Conservation (phyloP, 306 rosid genomes). For the Citrullus mucosospermus region DNA sequence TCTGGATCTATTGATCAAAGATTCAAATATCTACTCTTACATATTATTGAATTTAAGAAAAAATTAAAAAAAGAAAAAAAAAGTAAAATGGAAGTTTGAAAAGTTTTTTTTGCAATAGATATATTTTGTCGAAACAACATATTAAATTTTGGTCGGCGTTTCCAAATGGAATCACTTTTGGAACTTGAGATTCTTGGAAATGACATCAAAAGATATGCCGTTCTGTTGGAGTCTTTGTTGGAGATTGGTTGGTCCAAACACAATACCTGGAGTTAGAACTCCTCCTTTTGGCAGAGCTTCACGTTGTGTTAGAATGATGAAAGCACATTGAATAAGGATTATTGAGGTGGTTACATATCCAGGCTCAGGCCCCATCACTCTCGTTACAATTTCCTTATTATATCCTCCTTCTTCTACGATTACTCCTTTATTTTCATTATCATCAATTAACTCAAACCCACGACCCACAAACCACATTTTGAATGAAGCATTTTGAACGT, state of each 20-base stretch:
- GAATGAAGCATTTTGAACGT: slow-evolving; percentile 51
- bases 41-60: too few relatives aligned
- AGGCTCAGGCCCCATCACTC: slow-evolving; percentile 75
- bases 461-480: slow-evolving; percentile 82
- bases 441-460: slow-evolving; percentile 25
- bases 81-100: too few relatives aligned
- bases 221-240: slow-evolving; percentile 58
- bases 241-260: slow-evolving; percentile 69
- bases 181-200: slow-evolving; percentile 26
- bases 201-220: slow-evolving; percentile 60
- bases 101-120: too few relatives aligned
- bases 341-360: slow-evolving; percentile 81
- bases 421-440: slow-evolving; percentile 6
- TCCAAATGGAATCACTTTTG: too few relatives aligned
- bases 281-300: slow-evolving; percentile 60
- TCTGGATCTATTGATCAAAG: too few relatives aligned
- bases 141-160: too few relatives aligned
- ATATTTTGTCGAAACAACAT: too few relatives aligned
- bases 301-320: slow-evolving; percentile 45
- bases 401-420: slow-evolving; percentile 20
- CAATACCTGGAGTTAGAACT: slow-evolving; percentile 54
- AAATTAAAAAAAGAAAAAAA: too few relatives aligned
- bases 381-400: slow-evolving; percentile 51
- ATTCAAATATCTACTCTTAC: too few relatives aligned
- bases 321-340: slow-evolving; percentile 66